Evolutionary conservation across 129 eudicot species (phyloP).

Genomic region (Arctium minus): DNA sequence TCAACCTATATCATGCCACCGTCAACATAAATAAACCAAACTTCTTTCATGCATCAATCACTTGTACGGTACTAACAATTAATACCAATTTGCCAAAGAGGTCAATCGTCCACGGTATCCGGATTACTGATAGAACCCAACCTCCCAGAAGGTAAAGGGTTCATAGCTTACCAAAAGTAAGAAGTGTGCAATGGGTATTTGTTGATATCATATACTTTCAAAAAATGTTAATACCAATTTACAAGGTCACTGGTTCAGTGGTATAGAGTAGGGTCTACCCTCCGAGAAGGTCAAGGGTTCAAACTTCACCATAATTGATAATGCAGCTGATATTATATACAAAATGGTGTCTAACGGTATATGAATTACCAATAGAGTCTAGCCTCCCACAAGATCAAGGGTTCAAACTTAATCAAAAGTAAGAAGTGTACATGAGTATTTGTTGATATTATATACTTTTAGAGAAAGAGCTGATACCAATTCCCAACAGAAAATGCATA

Average conservation of each 20-base stretch:
- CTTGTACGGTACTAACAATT: background rate
- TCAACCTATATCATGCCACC: slow-evolving; percentile 7
- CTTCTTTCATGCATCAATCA: background rate
- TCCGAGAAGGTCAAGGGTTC: too few species aligned
- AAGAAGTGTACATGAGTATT: too few species aligned
- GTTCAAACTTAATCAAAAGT: background rate
- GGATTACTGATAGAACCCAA: background rate
- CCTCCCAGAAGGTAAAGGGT: background rate
- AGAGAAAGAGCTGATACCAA: background rate
- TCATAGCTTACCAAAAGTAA: background rate
- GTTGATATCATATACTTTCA: background rate
- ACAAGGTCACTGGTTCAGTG: too few species aligned
- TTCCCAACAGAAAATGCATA: background rate
- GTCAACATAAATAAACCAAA: slow-evolving; percentile 14
- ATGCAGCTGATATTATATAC: too few species aligned
- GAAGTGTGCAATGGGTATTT: background rate
- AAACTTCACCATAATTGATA: too few species aligned
- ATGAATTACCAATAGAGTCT: background rate
- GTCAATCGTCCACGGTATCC: too few species aligned
- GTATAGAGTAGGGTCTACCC: too few species aligned
- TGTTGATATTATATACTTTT: background rate
- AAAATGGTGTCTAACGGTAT: too few species aligned
- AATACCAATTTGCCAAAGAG: too few species aligned
- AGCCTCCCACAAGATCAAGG: background rate
- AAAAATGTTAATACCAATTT: background rate